Percentiles rank a stretch among this genome's conserved stretches.
Evolutionary conservation across 2,329 filamentous ascomycete species (phyloP).

Genomic region (Aureobasidium melanogenum): DNA sequence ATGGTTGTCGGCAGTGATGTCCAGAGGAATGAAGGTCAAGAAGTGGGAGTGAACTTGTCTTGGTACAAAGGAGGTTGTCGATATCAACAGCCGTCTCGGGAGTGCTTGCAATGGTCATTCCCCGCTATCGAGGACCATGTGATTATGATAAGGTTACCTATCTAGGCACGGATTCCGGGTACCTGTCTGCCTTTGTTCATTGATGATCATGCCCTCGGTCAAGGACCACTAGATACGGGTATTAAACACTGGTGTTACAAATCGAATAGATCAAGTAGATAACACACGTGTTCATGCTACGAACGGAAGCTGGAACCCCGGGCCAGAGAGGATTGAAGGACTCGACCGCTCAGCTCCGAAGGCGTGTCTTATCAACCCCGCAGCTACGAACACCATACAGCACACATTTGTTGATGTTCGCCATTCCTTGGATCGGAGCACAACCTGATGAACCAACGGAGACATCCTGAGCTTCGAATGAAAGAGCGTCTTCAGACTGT

Average conservation of each 20-base stretch:
- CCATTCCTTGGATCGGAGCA: too few relatives aligned
- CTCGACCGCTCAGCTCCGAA: conserved; percentile 4
- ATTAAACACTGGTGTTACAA: background rate
- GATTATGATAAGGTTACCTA: conserved; percentile 5
- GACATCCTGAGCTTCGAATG: background rate
- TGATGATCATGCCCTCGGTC: background rate
- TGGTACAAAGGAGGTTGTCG: background rate
- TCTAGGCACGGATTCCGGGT: conserved; percentile 3
- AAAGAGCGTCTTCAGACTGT: background rate
- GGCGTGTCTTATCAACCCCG: conserved; percentile 3
- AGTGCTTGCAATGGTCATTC: background rate
- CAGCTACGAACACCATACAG: background rate
- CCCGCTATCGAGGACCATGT: conserved; percentile 4
- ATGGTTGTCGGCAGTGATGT: background rate
- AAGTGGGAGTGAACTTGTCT: background rate
- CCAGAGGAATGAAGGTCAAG: too few relatives aligned
- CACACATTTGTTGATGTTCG: background rate
- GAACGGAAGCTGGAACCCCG: background rate
- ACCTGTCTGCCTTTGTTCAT: background rate
- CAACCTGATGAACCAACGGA: too few relatives aligned
- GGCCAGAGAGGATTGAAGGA: background rate
- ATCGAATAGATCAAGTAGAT: background rate
- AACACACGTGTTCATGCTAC: background rate
- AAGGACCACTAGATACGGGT: background rate
- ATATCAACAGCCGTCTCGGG: conserved; percentile 1